Base-by-base conservation (phyloP, 176 grass and related monocot species). In the Juncus inflexus region DNA sequence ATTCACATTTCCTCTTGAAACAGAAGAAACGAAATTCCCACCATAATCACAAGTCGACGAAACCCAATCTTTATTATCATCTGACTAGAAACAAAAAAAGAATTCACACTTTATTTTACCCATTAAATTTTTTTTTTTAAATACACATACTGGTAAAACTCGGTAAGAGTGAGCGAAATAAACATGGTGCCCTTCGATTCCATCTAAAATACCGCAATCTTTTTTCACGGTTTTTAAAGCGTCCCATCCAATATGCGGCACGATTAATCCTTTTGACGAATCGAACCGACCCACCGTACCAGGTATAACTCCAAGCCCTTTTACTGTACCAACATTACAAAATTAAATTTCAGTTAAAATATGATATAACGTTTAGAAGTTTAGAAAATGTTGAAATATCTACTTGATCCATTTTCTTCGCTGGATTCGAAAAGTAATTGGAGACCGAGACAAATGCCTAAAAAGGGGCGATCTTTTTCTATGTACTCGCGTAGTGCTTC, bases 161-260 rank as follows among this genome's bases (percentile, higher is more conserved):
- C 81, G 85, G 15, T 92, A 99, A 11, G 94, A 99, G 83, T 99
- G 94, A 82, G 92, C 94, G 79, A 97, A 97, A 55, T 97, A 97
- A 72, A 97, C 83, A 78, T 97, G 94, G 36, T 83, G 78, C 7
- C 85, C 83, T 77, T 89, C 88, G 72, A 69, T 73, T 61, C 75
- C 88, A 65, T 97, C 69, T 40, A 97, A 87, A 52, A 92, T 86
- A 59, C 81, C 72, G 1, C 87, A 82, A 37, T 89, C 94, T 64
- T 97, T 97, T 60, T 97, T 97, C 68, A 78, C 86, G 51, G 83
- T 75, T 80, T 91, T 66, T 12, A 97, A 56, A 58, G 94, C 77
- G 40, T 99, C 91, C 94, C 94, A 99, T 57, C 94, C 88, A 92
- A 99, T 92, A 72, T 99, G 94, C 76, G 88, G 94, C 66, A 99